A percentile compares a stretch with the other conserved stretches of the same genome.
Conservation (phyloP, 192 early-diverging fungal genomes). For the Rhizophagus clarus region DNA sequence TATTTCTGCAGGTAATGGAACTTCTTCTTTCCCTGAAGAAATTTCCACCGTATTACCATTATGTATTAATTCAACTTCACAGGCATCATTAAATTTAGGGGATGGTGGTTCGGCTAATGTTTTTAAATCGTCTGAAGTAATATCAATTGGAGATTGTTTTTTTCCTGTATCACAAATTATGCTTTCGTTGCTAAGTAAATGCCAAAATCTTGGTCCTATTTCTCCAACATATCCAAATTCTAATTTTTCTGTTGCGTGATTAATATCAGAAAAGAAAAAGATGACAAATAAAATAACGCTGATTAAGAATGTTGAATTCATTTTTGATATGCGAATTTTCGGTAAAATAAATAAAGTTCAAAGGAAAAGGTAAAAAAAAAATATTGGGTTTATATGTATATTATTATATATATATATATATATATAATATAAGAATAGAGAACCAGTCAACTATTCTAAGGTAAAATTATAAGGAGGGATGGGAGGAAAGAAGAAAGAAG, state of each 20-base stretch:
- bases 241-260: background rate
- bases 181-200: background rate
- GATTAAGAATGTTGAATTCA: background rate
- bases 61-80: slow-evolving; percentile 34
- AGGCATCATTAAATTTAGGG: slow-evolving; percentile 25
- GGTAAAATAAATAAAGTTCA: too few relatives aligned
- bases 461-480: too few relatives aligned
- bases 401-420: too few relatives aligned
- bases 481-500: too few relatives aligned
- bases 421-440: too few relatives aligned
- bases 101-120: background rate
- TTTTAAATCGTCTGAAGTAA: slow-evolving; percentile 29
- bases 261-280: background rate
- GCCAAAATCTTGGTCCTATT: background rate
- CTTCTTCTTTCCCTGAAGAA: slow-evolving; percentile 14
- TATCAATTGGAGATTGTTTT: slow-evolving; percentile 58
- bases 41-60: slow-evolving; percentile 51
- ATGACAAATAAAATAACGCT: background rate
- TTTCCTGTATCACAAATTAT: slow-evolving; percentile 37
- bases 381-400: too few relatives aligned
- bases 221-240: background rate
- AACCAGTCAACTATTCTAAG: too few relatives aligned
- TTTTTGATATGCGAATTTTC: background rate
- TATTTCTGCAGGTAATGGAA: slow-evolving; percentile 19
- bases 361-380: too few relatives aligned